Evolutionary conservation across 306 rosid genomes (phyloP), one percentile per base, ranked within the genome.

Genomic region (Coriaria nepalensis): DNA sequence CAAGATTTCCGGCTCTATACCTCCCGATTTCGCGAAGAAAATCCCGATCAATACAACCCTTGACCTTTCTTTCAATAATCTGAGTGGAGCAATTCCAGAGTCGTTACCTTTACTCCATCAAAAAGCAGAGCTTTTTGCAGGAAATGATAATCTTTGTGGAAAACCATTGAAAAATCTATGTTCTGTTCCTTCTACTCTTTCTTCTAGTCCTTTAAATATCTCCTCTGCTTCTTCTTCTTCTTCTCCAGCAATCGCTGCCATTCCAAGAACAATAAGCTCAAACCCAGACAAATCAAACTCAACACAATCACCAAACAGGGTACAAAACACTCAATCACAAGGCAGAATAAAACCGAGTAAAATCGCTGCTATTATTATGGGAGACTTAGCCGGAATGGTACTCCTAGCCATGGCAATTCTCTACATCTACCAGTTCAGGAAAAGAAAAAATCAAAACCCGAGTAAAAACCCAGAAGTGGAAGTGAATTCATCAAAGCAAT

Each of bases 191-290:
- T 84, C 94, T 2, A 61, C 92, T 11, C 57, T 72, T 2, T 84
- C 95, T 2, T 48, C 45, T 32, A 86, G 82, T 6, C 78, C 83
- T 2, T n/a, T n/a, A n/a, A 87, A 82, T 12, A 50, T 52, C 29
- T 47, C 80, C 12, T n/a, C n/a, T n/a, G 46, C 35, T 33, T 33
- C 12, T 6, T 9, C 63, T 10, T 40, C 80, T 5, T 69, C 93
- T 50, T 71, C 94, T 46, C 94, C 95, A 6, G 98, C 95, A 0
- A 81, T 90, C 50, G 98, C 95, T 33, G 95, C 76, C 52, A 81
- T 90, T n/a, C 98, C 98, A 35, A 77, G 57, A 77, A 78, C 78
- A 40, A 69, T 77, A 4, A 80, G 62, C 60, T 37, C 81, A 40
- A 47, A 9, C 45, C 77, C 86, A 6, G 49, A 50, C 33, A 43